Evolutionary conservation across 306 rosid species (phyloP), one percentile per base, ranked within the genome.

Genomic region (Lathyrus tuberosus): DNA sequence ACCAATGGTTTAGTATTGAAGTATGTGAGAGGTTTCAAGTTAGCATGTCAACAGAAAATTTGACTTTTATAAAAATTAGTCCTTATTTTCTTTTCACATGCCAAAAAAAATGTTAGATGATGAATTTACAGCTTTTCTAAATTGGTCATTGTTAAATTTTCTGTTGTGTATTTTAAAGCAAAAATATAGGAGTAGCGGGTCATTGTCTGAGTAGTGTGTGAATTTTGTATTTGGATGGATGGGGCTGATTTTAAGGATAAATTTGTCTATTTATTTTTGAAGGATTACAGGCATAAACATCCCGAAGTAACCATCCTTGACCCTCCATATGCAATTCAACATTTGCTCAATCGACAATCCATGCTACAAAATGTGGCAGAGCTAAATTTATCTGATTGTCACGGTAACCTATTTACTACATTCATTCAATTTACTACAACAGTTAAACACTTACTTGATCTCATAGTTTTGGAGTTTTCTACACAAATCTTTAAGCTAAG

Each of bases 311-410:
- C 63, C 18, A 52, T 84, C 16, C 65, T 81, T 60, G 88, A 84
- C 79, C 86, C 84, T 58, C 88, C 86, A 0, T 77, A 65, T 65
- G 80, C 85, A 47, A 81, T 84, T 64, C 75, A 78, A 76, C 84
- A 64, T 44, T 73, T 84, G 43, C 82, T 72, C 74, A 84, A 84
- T 44, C 85, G 88, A 57, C 82, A 84, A 56, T 81, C 86, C 67
- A 81, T 84, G 88, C 85, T 81, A 51, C 81, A 84, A 79, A 40
- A 58, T 69, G 88, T 84, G 84, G 78, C 54, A 53, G 86, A 81
- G 53, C 56, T 84, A n/a, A 81, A 81, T 68, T 72, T 84, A 37
- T 75, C 78, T 10, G 86, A 81, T 31, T 81, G 82, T 69, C 68
- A 78, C 33, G 88, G 88, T 81, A 84, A 75, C 42, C 37, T 70